Base-by-base conservation (phyloP, 306 rosid genomes). In the Erythrophleum fordii region DNA sequence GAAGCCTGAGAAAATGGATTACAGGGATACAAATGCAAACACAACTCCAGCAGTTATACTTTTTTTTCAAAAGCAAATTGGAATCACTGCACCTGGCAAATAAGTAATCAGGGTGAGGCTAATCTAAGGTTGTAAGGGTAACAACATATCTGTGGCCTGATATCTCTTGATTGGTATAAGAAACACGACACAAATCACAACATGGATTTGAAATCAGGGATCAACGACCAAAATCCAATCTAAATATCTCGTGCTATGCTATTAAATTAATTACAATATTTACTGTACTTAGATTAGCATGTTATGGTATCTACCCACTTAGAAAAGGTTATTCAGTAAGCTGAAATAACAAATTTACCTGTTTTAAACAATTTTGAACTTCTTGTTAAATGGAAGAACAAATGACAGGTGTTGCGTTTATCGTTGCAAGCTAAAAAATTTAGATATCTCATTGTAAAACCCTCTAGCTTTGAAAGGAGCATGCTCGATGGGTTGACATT, bases 1-100 rank as follows among this genome's bases (percentile, higher is more conserved):
- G 29, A 73, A 56, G 39, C 51, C 68, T 66, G 22, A 5, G 39
- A 14, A 73, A 83, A 73, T 73, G 5, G 35, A 55, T 16, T 82
- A 25, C 48, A 14, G 25, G 31, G 34, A 23, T 37, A 37, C 22
- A 61, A 3, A 37, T 64, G 75, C 26, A 20, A 56, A 34, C 41
- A 73, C 17, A 76, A 73, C 66, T 75, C 51, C 23, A 22, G 22
- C 62, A 22, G 62, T 56, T 56, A 6, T n/a, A 52, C 60, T 53
- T 8, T 52, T 52, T 17, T 8, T 55, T 22, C 12, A 5, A 55
- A 22, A 20, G 61, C 4, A 73, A 48, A 29, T 65, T 25, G 20
- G 31, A 65, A 62, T 51, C 41, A 31, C 20, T 34, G 20, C 42
- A 73, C 64, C 48, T 48, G 61, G 80, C 48, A 60, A 66, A 41